Evolutionary conservation across 306 rosid species (phyloP).

Genomic region (Vigna trinervia): DNA sequence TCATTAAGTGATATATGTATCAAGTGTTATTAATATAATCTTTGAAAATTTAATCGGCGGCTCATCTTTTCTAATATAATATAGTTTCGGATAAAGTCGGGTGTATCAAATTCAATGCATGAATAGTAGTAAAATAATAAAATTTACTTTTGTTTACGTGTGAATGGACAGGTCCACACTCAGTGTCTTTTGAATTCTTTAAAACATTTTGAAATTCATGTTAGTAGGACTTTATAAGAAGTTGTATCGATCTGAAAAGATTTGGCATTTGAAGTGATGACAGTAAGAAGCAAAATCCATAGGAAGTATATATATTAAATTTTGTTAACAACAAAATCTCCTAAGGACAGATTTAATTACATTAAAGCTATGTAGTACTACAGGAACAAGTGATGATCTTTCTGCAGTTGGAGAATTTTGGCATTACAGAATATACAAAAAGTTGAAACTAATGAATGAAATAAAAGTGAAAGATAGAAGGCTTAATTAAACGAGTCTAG

Average conservation of each 20-base stretch:
- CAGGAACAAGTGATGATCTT: conserved; percentile 2
- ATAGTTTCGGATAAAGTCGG: not conserved
- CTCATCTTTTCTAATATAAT: not conserved
- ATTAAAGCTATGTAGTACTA: not conserved
- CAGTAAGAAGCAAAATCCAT: too few species aligned
- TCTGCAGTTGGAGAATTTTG: not conserved
- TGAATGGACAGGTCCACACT: too few species aligned
- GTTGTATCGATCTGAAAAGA: too few species aligned
- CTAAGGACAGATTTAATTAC: not conserved
- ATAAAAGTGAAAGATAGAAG: not conserved
- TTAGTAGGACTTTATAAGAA: too few species aligned
- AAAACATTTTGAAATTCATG: too few species aligned
- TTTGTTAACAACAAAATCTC: not conserved
- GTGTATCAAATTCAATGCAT: not conserved
- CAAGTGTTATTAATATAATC: too few species aligned
- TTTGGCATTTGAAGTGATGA: too few species aligned
- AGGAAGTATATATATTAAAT: not conserved
- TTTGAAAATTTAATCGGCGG: not conserved
- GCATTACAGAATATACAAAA: not conserved
- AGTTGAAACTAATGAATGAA: not conserved
- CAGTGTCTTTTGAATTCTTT: too few species aligned
- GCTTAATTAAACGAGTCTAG: not conserved
- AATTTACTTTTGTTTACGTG: too few species aligned
- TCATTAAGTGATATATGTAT: too few species aligned
- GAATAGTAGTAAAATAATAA: too few species aligned